These are phyloP conservation scores for Cicer pinnatifidum DNA, from an alignment of 306 rosid genomes.

Conservation along the genomic window DNA sequence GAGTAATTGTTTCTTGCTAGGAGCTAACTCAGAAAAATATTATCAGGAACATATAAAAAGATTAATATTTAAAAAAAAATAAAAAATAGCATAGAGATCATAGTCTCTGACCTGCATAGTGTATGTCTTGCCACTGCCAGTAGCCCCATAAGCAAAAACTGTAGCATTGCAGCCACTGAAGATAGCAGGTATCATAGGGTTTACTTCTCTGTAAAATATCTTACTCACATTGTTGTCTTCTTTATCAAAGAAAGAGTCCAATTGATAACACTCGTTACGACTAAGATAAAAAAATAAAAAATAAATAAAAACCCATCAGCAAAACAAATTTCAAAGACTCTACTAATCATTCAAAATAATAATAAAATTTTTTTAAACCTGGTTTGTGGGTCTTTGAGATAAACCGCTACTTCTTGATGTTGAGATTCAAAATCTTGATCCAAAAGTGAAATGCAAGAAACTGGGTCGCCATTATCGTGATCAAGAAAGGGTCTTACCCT, in stretches of 20 bases:
- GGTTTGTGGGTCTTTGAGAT: conserved; percentile 75
- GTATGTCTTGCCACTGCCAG: conserved; percentile 93
- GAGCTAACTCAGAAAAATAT: background rate
- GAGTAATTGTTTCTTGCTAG: background rate
- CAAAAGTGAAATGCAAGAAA: conserved; percentile 61
- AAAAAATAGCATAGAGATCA: background rate
- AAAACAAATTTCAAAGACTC: background rate
- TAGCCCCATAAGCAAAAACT: conserved; percentile 95
- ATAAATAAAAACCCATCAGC: background rate
- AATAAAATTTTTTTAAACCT: conserved; percentile 54
- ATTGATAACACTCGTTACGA: conserved; percentile 78
- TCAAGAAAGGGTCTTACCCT: conserved; percentile 88
- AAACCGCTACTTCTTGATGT: conserved; percentile 63
- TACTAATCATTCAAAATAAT: background rate
- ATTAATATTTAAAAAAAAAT: background rate
- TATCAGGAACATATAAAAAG: conserved; percentile 1
- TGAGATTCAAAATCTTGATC: conserved; percentile 45
- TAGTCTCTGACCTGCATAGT: conserved; percentile 82
- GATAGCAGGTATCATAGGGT: conserved; percentile 72
- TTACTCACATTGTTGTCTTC: conserved; percentile 71
- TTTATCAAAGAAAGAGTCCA: conserved; percentile 77
- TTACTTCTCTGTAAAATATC: conserved; percentile 76
- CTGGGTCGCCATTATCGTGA: conserved; percentile 51
- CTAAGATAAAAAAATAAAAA: conserved; percentile 42
- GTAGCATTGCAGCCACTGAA: conserved; percentile 80